phyloP scores from a whole-genome alignment of 768 basidiomycete species.

The Neoboletus brunneissimus region DNA sequence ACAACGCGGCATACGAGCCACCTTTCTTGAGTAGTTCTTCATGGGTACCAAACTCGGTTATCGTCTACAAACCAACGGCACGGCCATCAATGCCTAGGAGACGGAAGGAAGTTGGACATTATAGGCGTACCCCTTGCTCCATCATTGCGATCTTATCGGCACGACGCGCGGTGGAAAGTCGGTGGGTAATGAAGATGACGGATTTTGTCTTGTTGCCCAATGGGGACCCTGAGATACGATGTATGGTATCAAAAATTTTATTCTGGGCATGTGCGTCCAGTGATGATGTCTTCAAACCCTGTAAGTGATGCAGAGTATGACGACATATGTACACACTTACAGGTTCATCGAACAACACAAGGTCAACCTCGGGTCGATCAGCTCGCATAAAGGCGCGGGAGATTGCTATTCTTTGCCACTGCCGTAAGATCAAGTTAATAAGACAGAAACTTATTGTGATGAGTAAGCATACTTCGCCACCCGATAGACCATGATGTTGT shows the following conservation, averaged over 20 bases:
- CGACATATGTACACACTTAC: slow-evolving; percentile 39
- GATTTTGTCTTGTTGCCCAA: slow-evolving; percentile 61
- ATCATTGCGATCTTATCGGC: slow-evolving; percentile 88
- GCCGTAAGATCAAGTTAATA: slow-evolving; percentile 17
- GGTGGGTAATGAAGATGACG: slow-evolving; percentile 81
- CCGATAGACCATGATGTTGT: slow-evolving; percentile 67
- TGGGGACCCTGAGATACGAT: slow-evolving; percentile 56
- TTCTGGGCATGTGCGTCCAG: slow-evolving; percentile 79
- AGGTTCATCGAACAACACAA: slow-evolving; percentile 84
- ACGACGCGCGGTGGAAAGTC: slow-evolving; percentile 74
- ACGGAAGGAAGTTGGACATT: slow-evolving; percentile 4
- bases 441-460: slow-evolving; percentile 11
- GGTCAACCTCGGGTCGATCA: slow-evolving; percentile 67
- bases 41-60: slow-evolving; percentile 75
- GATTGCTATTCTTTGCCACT: slow-evolving; percentile 89
- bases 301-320: slow-evolving; percentile 3
- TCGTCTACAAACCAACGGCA: slow-evolving; percentile 44
- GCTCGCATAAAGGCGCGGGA: slow-evolving; percentile 87
- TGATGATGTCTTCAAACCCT: slow-evolving; percentile 59
- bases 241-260: slow-evolving; percentile 74
- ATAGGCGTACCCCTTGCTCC: slow-evolving; percentile 61
- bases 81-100: slow-evolving; percentile 21
- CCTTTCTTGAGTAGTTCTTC: slow-evolving; percentile 57
- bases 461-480: slow-evolving; percentile 63
- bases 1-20: slow-evolving; percentile 67